phyloP scores from a whole-genome alignment of 2,329 filamentous ascomycete species.

The Xylariaceae sp. region DNA sequence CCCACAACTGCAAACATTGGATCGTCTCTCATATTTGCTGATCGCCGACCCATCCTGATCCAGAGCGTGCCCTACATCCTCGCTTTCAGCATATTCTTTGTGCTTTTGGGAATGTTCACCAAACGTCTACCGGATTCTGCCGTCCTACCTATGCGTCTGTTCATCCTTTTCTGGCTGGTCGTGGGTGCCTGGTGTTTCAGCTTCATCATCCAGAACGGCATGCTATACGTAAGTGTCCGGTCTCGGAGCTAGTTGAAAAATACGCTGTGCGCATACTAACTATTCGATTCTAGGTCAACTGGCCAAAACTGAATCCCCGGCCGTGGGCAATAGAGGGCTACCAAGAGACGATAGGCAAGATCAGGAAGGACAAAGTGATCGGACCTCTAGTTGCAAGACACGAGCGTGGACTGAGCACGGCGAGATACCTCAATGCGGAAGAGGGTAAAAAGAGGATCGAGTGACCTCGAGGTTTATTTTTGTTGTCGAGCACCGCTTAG shows the following conservation, averaged over 20 bases:
- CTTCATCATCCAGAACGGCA: slow-evolving; percentile 80
- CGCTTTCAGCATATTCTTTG: slow-evolving; percentile 77
- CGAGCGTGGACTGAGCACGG: slow-evolving; percentile 78
- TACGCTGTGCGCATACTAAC: too few species aligned
- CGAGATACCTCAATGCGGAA: slow-evolving; percentile 77
- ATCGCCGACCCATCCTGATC: slow-evolving; percentile 78
- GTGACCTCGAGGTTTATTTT: slow-evolving; percentile 30
- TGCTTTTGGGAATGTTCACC: slow-evolving; percentile 70
- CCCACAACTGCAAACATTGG: slow-evolving; percentile 68
- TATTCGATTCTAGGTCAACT: slow-evolving; percentile 91
- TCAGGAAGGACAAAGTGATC: slow-evolving; percentile 74
- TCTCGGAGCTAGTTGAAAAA: too few species aligned
- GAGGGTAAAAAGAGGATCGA: slow-evolving; percentile 99
- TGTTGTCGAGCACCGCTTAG: neutral
- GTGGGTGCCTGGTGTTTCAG: slow-evolving; percentile 65
- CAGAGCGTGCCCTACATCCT: slow-evolving; percentile 92
- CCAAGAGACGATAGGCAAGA: slow-evolving; percentile 77
- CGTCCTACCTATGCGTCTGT: slow-evolving; percentile 75
- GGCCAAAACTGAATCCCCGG: slow-evolving; percentile 91
- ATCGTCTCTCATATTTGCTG: slow-evolving; percentile 69
- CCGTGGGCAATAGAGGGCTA: slow-evolving; percentile 83
- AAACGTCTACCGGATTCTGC: slow-evolving; percentile 65
- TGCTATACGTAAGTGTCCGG: slow-evolving; percentile 83
- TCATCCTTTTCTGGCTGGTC: slow-evolving; percentile 71
- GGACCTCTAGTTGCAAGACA: slow-evolving; percentile 69